Evolutionary conservation across 345 rosid species (phyloP).

Genomic region (Moringa oleifera): DNA sequence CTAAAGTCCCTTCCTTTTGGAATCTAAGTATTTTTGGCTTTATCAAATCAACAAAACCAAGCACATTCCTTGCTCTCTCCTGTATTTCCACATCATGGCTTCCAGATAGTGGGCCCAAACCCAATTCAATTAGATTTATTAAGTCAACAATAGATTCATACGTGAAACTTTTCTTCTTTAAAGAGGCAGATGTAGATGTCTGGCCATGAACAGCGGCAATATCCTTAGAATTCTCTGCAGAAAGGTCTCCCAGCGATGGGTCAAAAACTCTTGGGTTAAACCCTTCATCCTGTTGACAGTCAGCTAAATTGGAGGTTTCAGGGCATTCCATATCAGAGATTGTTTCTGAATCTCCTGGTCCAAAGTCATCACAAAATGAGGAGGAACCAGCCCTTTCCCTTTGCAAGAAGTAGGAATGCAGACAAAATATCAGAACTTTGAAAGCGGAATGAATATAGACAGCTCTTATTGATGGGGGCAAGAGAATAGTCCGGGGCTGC

Average conservation of each 20-base stretch:
- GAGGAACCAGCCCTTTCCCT: constrained; percentile 19
- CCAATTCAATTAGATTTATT: constrained; percentile 48
- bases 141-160: constrained; percentile 45
- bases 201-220: constrained; percentile 12
- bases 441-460: constrained; percentile 70
- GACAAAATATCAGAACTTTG: constrained; percentile 55
- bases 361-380: constrained; percentile 14
- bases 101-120: constrained; percentile 43
- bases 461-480: constrained; percentile 60
- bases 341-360: constrained; percentile 22
- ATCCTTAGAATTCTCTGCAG: constrained; percentile 22
- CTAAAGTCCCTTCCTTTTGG: constrained; percentile 21
- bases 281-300: constrained; percentile 19
- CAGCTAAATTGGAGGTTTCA: constrained; percentile 19
- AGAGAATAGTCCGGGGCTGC: constrained; percentile 80
- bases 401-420: constrained; percentile 36
- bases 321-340: constrained; percentile 10
- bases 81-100: constrained; percentile 73
- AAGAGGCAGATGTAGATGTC: constrained; percentile 24
- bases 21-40: constrained; percentile 33
- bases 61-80: constrained; percentile 68
- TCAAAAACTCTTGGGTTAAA: constrained; percentile 26
- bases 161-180: constrained; percentile 25
- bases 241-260: constrained; percentile 30
- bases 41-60: constrained; percentile 61